Conservation (phyloP, 306 rosid species). For the Sechiopsis laciniata region DNA sequence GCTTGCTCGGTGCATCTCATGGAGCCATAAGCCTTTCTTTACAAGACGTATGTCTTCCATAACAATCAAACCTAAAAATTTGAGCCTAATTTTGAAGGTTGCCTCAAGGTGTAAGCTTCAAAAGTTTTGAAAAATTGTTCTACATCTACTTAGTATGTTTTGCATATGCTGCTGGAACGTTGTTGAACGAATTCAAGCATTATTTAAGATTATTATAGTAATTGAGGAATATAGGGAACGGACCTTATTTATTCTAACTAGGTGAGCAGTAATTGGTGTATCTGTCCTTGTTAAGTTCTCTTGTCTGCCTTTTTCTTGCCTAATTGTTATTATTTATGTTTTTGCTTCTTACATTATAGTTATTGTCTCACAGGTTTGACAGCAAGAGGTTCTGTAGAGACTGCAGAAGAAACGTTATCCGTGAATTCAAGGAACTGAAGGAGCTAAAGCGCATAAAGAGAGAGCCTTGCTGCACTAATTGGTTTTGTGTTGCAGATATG, state of each 20-base stretch:
- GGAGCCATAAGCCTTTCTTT: not conserved
- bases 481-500: constrained; percentile 97
- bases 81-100: constrained; percentile 10
- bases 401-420: constrained; percentile 95
- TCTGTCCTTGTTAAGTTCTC: not conserved
- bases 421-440: constrained; percentile 97
- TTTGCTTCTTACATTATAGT: constrained; percentile 26
- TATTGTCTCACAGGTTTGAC: constrained; percentile 72
- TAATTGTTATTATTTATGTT: not conserved
- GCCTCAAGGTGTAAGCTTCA: constrained; percentile 8
- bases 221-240: not conserved
- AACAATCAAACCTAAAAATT: not conserved
- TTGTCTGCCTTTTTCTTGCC: constrained; percentile 7
- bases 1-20: not conserved
- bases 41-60: not conserved
- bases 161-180: not conserved
- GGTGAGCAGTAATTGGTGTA: not conserved
- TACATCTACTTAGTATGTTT: not conserved
- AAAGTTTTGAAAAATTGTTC: not conserved
- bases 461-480: constrained; percentile 93
- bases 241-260: not conserved
- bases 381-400: constrained; percentile 99
- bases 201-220: not conserved
- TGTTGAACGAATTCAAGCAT: not conserved
- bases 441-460: constrained; percentile 89